Evolutionary conservation across 2,329 filamentous ascomycete species (phyloP), one percentile per base, ranked within the genome.

Genomic region (Colletotrichum incanum): DNA sequence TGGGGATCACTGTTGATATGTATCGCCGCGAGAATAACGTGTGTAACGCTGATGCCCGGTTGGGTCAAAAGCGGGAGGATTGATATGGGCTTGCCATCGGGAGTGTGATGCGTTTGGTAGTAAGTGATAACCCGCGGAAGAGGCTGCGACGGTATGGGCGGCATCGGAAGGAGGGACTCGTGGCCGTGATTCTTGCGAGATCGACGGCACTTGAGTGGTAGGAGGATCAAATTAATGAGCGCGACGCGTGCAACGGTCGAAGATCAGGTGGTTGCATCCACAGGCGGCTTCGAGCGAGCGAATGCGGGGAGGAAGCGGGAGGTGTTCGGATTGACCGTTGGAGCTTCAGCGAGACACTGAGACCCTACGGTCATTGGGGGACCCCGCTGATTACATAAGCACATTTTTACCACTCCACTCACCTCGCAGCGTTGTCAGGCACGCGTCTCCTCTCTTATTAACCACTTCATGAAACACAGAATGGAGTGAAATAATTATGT

Each of bases 21-120:
- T 72, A 98, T 90, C 16, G 95, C 95, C 7, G 94, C 94, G 60
- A 98, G 84, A 76, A 97, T 95, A 72, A 98, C 87, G 82, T 98
- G 95, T 0, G 95, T 97, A 34, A 89, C 79, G 47, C 85, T 80
- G 73, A 89, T 86, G 67, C 80, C 80, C 6, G 84, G 78, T 58
- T 86, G 81, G 20, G 80, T 84, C 75, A 90, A 78, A 67, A 90
- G 82, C 0, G 87, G 87, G 3, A 90, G 83, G 72, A 89, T 82
- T 5, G 88, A 89, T 74, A 90, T 85, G 72, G 84, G 83, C 8
- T 82, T 79, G 45, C 84, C 84, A 0, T 76, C 71, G 8, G 77
- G 75, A 74, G 86, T 82, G 77, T 89, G 87, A 41, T 87, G 88
- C 0, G 88, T 90, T 77, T 90, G 88, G 78, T 87, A 87, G 80